phyloP scores from a whole-genome alignment of 495 filamentous ascomycete genomes.

The Aeminium ludgeri region DNA sequence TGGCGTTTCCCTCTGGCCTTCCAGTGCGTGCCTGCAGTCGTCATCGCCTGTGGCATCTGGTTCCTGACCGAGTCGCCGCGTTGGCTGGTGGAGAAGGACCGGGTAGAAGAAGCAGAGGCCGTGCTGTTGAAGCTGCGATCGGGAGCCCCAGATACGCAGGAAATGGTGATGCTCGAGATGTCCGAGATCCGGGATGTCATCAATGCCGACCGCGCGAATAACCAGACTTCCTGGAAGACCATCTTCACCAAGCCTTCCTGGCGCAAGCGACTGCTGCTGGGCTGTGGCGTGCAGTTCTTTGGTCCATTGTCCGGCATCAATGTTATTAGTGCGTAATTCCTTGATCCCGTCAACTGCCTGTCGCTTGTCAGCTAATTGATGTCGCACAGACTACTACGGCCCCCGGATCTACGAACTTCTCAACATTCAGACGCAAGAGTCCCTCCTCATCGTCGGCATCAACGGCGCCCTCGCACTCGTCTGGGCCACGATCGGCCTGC shows the following conservation, averaged over 20 bases:
- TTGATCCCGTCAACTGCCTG: too few species aligned
- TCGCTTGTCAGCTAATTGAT: too few species aligned
- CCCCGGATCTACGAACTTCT: constrained; percentile 34
- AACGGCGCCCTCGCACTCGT: constrained; percentile 35
- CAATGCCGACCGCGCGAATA: constrained; percentile 23
- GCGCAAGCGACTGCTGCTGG: constrained; percentile 34
- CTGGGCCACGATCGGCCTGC: constrained; percentile 35
- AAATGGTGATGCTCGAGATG: constrained; percentile 31
- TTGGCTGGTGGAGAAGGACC: too few species aligned
- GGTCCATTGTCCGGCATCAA: constrained; percentile 37
- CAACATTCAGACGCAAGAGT: constrained; percentile 28
- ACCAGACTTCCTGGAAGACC: constrained; percentile 28
- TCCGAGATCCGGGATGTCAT: constrained; percentile 31
- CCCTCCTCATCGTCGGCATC: constrained; percentile 36
- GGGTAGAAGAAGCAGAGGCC: too few species aligned
- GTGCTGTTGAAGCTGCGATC: neutral
- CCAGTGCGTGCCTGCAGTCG: too few species aligned
- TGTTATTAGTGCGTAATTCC: constrained; percentile 14
- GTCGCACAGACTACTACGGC: constrained; percentile 31
- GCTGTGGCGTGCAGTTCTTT: constrained; percentile 36
- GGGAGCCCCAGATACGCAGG: constrained; percentile 22
- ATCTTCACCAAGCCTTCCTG: constrained; percentile 30
- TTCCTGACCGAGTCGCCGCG: too few species aligned
- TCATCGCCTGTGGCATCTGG: too few species aligned
- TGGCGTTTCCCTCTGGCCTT: too few species aligned